Conservation (phyloP, 2,329 filamentous ascomycete species). For the Phialocephala subalpina region DNA sequence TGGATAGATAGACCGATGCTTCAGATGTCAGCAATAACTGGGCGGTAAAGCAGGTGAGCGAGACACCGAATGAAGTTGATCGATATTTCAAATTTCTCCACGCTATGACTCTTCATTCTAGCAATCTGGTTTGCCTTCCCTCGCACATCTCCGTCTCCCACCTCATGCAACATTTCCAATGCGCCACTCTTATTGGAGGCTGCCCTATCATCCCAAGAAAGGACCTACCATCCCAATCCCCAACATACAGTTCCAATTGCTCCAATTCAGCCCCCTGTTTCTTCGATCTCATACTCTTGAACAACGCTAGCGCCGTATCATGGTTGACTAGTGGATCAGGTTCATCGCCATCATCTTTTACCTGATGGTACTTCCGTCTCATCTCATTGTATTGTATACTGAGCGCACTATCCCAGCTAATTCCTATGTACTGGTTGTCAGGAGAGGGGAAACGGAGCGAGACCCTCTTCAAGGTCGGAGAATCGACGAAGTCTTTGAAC, state of each 20-base stretch:
- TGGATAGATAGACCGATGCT: not conserved
- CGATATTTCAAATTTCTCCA: not conserved
- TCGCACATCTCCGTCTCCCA: not conserved
- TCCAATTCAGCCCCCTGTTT: too few species aligned
- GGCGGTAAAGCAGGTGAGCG: not conserved
- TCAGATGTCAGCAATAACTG: not conserved
- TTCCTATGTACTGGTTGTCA: not conserved
- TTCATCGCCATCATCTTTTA: too few species aligned
- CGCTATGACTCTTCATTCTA: not conserved
- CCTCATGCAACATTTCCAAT: not conserved
- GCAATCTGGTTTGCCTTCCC: not conserved
- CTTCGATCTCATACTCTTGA: too few species aligned
- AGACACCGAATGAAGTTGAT: not conserved
- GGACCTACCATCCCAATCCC: not conserved
- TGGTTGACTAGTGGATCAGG: too few species aligned
- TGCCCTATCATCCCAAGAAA: not conserved
- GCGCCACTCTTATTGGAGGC: not conserved
- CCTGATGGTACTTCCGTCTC: too few species aligned
- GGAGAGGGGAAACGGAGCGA: not conserved
- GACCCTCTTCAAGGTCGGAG: not conserved
- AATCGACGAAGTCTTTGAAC: not conserved
- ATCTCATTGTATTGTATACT: too few species aligned
- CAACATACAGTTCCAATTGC: too few species aligned
- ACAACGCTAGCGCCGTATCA: too few species aligned
- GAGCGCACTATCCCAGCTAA: too few species aligned